A percentile compares a stretch with the other conserved stretches of the same genome.
Conservation (phyloP, 805 yeast genomes). For the Maudiozyma serrabonitensis region DNA sequence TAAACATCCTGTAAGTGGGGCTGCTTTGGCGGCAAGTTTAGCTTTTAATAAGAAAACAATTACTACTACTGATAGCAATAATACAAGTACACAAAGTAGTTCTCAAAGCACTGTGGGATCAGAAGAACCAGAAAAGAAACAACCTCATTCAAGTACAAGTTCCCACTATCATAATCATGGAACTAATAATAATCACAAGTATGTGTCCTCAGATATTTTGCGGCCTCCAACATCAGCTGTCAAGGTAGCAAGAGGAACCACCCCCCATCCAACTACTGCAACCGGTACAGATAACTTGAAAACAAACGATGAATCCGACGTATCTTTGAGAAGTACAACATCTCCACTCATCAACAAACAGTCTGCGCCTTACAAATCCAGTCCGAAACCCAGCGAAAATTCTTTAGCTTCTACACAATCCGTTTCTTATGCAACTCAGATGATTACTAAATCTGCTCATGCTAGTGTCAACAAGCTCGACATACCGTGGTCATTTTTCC, state of each 20-base stretch:
- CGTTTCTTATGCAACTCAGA: background rate
- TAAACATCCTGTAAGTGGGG: conserved; percentile 12
- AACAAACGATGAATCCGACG: background rate
- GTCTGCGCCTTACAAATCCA: background rate
- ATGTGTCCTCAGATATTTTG: background rate
- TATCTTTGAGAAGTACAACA: background rate
- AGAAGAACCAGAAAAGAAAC: background rate
- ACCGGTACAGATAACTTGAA: background rate
- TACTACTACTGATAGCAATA: background rate
- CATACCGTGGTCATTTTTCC: conserved; percentile 46
- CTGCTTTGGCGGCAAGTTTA: conserved; percentile 19
- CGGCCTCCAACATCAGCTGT: background rate
- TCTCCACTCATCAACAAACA: background rate
- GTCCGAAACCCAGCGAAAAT: background rate
- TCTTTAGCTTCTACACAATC: background rate
- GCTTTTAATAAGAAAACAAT: conserved; percentile 13
- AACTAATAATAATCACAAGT: background rate
- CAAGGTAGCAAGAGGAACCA: background rate
- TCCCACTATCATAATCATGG: background rate
- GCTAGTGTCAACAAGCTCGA: conserved; percentile 39
- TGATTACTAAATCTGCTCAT: background rate
- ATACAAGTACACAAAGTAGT: background rate
- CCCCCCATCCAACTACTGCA: background rate
- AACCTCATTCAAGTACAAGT: background rate
- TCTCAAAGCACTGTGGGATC: background rate